These are phyloP conservation scores for Daldinia vernicosa DNA, from an alignment of 495 filamentous ascomycete species.

Conservation along the genomic window DNA sequence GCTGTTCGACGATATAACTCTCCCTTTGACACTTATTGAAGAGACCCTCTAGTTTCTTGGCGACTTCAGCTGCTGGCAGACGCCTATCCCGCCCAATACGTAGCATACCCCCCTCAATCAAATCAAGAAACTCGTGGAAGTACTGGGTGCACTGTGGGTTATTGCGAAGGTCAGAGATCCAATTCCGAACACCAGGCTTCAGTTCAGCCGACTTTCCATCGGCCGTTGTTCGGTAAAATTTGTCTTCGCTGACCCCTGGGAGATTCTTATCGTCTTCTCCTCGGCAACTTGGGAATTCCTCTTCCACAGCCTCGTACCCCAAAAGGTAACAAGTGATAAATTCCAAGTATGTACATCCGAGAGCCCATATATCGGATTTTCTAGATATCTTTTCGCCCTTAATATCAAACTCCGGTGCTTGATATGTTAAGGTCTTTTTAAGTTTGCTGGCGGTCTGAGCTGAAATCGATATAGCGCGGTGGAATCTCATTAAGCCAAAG, in stretches of 20 bases:
- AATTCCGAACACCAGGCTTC: constrained; percentile 9
- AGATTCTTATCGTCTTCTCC: constrained; percentile 3
- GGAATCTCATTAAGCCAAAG: constrained; percentile 26
- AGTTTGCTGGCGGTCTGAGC: constrained; percentile 14
- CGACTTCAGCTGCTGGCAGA: constrained; percentile 13
- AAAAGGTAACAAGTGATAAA: constrained; percentile 18
- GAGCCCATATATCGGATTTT: constrained; percentile 33
- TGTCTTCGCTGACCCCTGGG: constrained; percentile 9
- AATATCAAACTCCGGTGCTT: constrained; percentile 32
- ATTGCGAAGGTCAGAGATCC: constrained; percentile 8
- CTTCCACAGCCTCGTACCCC: constrained; percentile 10
- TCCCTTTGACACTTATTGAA: background rate
- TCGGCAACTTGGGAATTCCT: constrained; percentile 21
- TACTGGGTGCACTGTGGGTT: constrained; percentile 11
- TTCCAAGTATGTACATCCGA: constrained; percentile 30
- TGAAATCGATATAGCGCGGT: constrained; percentile 18
- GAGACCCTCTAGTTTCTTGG: background rate
- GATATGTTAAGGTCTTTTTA: constrained; percentile 24
- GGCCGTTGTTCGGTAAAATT: constrained; percentile 9
- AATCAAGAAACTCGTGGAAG: constrained; percentile 3
- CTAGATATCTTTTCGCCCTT: constrained; percentile 10
- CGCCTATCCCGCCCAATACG: constrained; percentile 3
- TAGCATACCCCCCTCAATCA: constrained; percentile 16
- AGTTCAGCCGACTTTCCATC: background rate
- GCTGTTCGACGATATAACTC: background rate